These are phyloP conservation scores for Penicillium sp. DNA, from an alignment of 2,329 filamentous ascomycete genomes.

Conservation along the genomic window DNA sequence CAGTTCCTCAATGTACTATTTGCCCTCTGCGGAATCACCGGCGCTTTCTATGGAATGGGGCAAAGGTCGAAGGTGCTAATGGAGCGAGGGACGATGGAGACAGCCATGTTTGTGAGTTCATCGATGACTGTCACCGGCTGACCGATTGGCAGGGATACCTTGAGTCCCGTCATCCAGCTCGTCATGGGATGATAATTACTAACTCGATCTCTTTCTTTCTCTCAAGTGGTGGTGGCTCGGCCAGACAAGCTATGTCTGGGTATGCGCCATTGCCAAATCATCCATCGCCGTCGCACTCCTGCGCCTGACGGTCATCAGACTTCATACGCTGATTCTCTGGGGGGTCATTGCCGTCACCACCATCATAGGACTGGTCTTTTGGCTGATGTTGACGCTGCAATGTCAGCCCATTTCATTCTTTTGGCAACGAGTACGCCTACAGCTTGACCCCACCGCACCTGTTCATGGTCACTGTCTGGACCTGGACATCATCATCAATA, in stretches of 20 bases:
- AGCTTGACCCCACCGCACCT: slow-evolving; percentile 5
- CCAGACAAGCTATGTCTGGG: slow-evolving; percentile 49
- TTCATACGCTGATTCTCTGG: slow-evolving; percentile 13
- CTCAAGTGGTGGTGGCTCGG: slow-evolving; percentile 49
- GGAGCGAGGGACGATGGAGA: slow-evolving; percentile 20
- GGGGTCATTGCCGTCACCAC: slow-evolving; percentile 43
- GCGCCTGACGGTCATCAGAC: slow-evolving; percentile 40
- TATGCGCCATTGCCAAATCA: slow-evolving; percentile 45
- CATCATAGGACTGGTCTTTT: slow-evolving; percentile 44
- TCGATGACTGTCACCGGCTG: neutral
- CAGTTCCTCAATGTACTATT: slow-evolving; percentile 32
- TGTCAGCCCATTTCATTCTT: slow-evolving; percentile 49
- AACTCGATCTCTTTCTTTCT: neutral
- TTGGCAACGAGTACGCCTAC: slow-evolving; percentile 37
- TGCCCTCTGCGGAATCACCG: slow-evolving; percentile 31
- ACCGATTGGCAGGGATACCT: too few relatives aligned
- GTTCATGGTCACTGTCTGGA: slow-evolving; percentile 37
- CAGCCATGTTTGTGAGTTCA: slow-evolving; percentile 30
- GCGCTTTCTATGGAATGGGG: slow-evolving; percentile 29
- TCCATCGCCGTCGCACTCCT: slow-evolving; percentile 51
- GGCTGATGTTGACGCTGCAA: slow-evolving; percentile 49
- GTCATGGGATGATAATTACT: slow-evolving; percentile 1
- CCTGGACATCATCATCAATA: slow-evolving; percentile 44
- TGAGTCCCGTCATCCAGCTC: too few relatives aligned
- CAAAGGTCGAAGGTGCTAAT: slow-evolving; percentile 17